Evolutionary conservation across 2,329 filamentous ascomycete genomes (phyloP), one percentile per base, ranked within the genome.

Genomic region (Aspergillus ibericus): DNA sequence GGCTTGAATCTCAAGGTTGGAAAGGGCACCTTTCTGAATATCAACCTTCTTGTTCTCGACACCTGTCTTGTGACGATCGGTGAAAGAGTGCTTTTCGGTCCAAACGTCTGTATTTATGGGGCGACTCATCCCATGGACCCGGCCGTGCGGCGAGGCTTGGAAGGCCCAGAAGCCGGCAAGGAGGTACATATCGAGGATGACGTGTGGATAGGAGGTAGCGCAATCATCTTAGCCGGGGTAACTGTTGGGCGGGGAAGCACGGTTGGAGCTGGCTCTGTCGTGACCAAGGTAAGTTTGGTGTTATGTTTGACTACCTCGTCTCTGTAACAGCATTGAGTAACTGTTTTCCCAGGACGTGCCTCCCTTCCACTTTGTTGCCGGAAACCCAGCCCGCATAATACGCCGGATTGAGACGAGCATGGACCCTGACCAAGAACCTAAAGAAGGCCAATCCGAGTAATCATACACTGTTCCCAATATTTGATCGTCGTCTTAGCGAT

Each of bases 1-100:
- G 87, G 87, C 1, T 84, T 83, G 69, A 90, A 89, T 65, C 82
- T 88, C 62, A 79, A 75, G 5, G 77, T 89, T 0, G 87, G 87
- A 7, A 77, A 83, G 42, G 65, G 63, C 6, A 64, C 60, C 5
- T 69, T 68, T 29, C 53, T 70, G 6, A 77, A 81, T n/a, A 88
- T 88, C 70, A 89, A 88, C 65, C 79, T 84, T 25, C 64, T 78
- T 0, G 80, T 85, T 27, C 69, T 84, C 9, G 82, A 85, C 63
- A 83, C 79, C 32, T 78, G 77, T 4, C 68, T 83, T 0, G 79
- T 85, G 4, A 81, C 75, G 0, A 82, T 85, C 32, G 83, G 83
- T 0, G 76, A 83, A 18, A 68, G 80, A 1, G 78, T 81, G 7
- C 79, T 84, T 71, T 75, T 84, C 44, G 83, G 83, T 0, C 82